Conservation (phyloP, 768 basidiomycete genomes). For the Amanita subjunquillea region DNA sequence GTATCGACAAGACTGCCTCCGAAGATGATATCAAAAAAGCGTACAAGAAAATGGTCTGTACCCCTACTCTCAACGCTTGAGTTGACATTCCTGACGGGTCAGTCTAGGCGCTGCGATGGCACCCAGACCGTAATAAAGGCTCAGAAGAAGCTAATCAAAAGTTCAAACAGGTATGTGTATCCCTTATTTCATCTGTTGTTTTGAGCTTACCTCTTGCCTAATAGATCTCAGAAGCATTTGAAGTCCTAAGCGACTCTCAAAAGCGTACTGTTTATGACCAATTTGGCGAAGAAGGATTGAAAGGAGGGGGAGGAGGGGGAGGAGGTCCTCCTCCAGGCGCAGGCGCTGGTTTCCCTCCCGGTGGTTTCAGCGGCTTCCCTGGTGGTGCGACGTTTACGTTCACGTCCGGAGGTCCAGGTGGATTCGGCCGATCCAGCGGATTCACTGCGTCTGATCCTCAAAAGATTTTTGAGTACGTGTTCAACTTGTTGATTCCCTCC, state of each 20-base stretch:
- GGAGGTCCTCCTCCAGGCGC: conserved; percentile 45
- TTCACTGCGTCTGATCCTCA: conserved; percentile 78
- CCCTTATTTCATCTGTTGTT: background rate
- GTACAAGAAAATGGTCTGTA: conserved; percentile 83
- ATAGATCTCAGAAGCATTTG: conserved; percentile 91
- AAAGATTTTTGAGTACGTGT: conserved; percentile 78
- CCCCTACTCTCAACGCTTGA: too few relatives aligned
- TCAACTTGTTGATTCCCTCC: background rate
- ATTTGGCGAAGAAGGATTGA: conserved; percentile 91
- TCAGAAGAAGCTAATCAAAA: conserved; percentile 80
- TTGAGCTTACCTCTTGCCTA: background rate
- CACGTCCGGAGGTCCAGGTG: conserved; percentile 34
- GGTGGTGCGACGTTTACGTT: conserved; percentile 47
- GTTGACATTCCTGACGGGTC: too few relatives aligned
- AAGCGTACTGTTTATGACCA: conserved; percentile 86
- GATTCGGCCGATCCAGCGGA: conserved; percentile 27
- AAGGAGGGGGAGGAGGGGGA: conserved; percentile 47
- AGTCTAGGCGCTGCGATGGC: conserved; percentile 79
- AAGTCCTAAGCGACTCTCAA: conserved; percentile 83
- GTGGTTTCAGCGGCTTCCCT: conserved; percentile 29
- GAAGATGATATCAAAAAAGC: conserved; percentile 91
- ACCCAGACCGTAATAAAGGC: conserved; percentile 85
- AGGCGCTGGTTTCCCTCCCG: conserved; percentile 23
- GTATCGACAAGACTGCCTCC: conserved; percentile 57
- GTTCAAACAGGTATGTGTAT: conserved; percentile 72